Conservation (phyloP, 2,329 filamentous ascomycete genomes). For the Ceratocystis harringtonii region DNA sequence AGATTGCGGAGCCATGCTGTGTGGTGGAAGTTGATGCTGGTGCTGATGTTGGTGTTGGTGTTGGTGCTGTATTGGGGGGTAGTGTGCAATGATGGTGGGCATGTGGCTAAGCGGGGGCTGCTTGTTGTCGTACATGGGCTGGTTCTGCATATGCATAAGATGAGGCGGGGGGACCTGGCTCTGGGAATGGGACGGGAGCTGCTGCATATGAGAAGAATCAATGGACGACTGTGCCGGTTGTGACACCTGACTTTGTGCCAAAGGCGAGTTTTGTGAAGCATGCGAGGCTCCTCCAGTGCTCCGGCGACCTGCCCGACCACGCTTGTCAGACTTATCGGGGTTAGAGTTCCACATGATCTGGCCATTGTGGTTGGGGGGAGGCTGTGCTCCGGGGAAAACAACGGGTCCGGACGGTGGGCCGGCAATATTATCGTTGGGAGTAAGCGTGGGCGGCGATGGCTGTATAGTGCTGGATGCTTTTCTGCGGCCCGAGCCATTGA, state of each 20-base stretch:
- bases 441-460: background rate
- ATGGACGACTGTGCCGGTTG: background rate
- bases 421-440: conserved; percentile 7
- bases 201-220: conserved; percentile 2
- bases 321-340: conserved; percentile 6
- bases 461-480: conserved; percentile 1
- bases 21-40: background rate
- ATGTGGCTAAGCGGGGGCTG: conserved; percentile 14
- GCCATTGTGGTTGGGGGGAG: conserved; percentile 16
- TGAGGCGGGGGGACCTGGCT: background rate
- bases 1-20: background rate
- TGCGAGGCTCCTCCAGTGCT: background rate
- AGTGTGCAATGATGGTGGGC: conserved; percentile 15
- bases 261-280: background rate
- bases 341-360: conserved; percentile 17
- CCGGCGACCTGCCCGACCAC: conserved; percentile 11
- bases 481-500: background rate
- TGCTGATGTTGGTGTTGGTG: background rate
- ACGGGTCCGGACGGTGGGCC: conserved; percentile 7
- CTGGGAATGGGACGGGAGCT: background rate
- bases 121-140: conserved; percentile 13
- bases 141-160: conserved; percentile 9
- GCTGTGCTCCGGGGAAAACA: background rate
- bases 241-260: background rate
- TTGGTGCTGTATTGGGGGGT: conserved; percentile 1